Evolutionary conservation across 768 basidiomycete species (phyloP), one percentile per base, ranked within the genome.

Genomic region (Kwoniella mangroviensis): DNA sequence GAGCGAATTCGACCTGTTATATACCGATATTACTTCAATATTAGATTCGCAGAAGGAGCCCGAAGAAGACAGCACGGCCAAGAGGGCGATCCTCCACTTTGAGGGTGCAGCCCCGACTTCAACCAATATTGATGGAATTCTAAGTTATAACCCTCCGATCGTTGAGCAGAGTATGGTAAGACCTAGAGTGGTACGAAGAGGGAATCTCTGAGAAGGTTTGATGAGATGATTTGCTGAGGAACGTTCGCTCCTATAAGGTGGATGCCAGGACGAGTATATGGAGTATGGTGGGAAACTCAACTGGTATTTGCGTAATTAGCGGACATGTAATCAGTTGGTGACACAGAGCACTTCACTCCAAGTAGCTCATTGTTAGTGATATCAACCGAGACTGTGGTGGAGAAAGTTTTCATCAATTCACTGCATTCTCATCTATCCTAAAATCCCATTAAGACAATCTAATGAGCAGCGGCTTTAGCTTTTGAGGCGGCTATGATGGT

Each of bases 381-480:
- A 4, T 1, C 2, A 57, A 57, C 21, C 21, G 26, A 57, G 26
- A 34, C 15, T 63, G 22, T 21, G 26, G 45, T 28, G 15, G 15
- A 34, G 21, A 28, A 57, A 34, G 10, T 15, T n/a, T 65, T 55
- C 9, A 21, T 65, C n/a, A 4, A 43, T 56, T 65, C 63, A 65
- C 40, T 65, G 63, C 63, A 55, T 65, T 55, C 40, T 56, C 63
- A 65, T 65, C 54, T 60, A 60, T 60, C 57, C 60, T 24, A 61
- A 49, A 60, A 51, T 21, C 43, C 28, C 21, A 42, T 26, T 34
- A 22, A 45, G 24, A 55, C 34, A n/a, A 63, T 65, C 66, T 72
- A 71, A 45, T 72, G 70, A 67, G 68, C 68, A 40, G 67, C 63
- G 43, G 54, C 52, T 60, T 73, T 73, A 24, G 72, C 72, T 55